Evolutionary conservation across 176 grass and related monocot genomes (phyloP).

Genomic region (Zoysia pacifica): DNA sequence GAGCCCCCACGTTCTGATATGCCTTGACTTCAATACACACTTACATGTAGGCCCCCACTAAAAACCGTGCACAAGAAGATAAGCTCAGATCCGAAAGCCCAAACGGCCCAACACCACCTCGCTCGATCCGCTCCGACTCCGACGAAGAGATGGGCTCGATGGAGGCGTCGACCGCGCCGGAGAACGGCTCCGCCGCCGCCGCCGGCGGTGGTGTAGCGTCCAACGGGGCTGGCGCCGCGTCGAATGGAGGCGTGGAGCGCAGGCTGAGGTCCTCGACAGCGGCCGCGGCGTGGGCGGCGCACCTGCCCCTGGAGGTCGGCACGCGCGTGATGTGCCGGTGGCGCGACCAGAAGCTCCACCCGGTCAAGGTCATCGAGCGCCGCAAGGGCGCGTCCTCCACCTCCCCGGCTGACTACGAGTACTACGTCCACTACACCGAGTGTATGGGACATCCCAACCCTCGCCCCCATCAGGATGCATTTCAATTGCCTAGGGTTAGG

Average conservation of each 20-base stretch:
- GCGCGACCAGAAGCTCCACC: conserved; percentile 94
- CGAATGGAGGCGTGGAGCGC: conserved; percentile 51
- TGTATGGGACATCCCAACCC: conserved; percentile 47
- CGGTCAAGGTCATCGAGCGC: conserved; percentile 97
- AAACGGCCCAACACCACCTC: conserved; percentile 36
- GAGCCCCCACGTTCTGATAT: neutral
- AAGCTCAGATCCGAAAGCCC: conserved; percentile 4
- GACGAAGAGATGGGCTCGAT: conserved; percentile 77
- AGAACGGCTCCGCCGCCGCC: conserved; percentile 44
- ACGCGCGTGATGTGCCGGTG: conserved; percentile 98
- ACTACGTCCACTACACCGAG: conserved; percentile 98
- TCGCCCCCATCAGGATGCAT: neutral
- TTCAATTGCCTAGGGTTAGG: conserved; percentile 46
- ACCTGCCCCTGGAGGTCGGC: conserved; percentile 82
- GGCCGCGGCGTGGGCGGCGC: conserved; percentile 25
- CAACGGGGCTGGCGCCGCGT: conserved; percentile 54
- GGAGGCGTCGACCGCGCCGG: conserved; percentile 66
- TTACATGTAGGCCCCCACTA: conserved; percentile 5
- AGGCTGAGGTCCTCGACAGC: conserved; percentile 47
- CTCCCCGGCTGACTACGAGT: conserved; percentile 80
- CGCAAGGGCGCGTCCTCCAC: conserved; percentile 53
- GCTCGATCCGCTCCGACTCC: conserved; percentile 26
- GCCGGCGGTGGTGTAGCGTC: conserved; percentile 21
- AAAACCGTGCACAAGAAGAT: neutral
- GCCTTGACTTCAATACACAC: neutral